Conservation (phyloP, 2,329 filamentous ascomycete genomes). For the Hymenotorrendiella dingleyae region DNA sequence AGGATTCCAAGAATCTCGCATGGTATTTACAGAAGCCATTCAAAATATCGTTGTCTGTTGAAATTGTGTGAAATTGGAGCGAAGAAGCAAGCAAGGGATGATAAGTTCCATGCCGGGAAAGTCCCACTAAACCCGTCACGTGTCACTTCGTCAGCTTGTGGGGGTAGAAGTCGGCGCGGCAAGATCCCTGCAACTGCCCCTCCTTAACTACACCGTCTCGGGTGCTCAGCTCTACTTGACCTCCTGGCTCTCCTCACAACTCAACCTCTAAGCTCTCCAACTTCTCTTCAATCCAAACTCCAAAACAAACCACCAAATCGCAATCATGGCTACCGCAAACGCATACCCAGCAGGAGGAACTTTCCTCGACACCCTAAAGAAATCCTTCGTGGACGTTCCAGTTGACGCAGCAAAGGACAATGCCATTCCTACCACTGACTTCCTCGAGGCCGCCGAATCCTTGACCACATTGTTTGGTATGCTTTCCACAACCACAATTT, state of each 20-base stretch:
- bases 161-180: no score
- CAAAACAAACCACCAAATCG: background rate
- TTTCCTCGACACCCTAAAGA: slow-evolving; percentile 79
- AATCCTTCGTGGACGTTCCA: slow-evolving; percentile 78
- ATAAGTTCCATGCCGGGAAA: no score
- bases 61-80: no score
- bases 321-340: slow-evolving; percentile 22
- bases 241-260: background rate
- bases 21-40: no score
- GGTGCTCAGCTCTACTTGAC: no score
- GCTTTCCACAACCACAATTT: background rate
- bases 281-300: background rate
- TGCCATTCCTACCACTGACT: slow-evolving; percentile 76
- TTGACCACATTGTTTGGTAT: slow-evolving; percentile 82
- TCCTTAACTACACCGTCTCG: no score
- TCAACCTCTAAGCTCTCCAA: background rate
- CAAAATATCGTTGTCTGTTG: no score
- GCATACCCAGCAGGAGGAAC: slow-evolving; percentile 42
- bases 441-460: slow-evolving; percentile 85
- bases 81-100: no score
- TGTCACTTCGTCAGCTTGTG: no score
- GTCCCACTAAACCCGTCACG: no score
- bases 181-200: no score
- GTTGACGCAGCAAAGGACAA: slow-evolving; percentile 68
- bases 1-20: no score